A percentile compares a stretch with the other conserved stretches of the same genome.
Evolutionary conservation across 495 filamentous ascomycete genomes (phyloP).

Genomic region (Xylaria cubensis): DNA sequence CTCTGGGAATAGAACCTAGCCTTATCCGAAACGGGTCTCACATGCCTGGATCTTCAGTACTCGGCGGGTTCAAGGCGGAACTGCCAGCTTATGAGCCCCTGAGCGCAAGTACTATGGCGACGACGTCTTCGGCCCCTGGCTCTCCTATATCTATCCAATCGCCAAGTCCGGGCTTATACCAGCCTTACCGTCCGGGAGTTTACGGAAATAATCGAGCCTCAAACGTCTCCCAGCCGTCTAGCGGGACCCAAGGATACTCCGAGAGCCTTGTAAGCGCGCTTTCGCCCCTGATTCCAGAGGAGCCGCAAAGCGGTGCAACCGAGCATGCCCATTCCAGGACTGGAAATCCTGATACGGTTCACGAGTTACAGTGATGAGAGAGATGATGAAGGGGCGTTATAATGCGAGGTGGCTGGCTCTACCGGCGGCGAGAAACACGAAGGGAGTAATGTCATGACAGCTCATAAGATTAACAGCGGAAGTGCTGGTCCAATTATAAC

Average conservation of each 20-base stretch:
- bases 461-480: no score
- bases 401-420: neutral
- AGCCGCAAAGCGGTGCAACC: neutral
- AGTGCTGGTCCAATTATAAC: neutral
- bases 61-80: conserved; percentile 26
- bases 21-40: neutral
- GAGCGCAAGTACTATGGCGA: neutral
- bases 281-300: neutral
- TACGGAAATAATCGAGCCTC: conserved; percentile 7
- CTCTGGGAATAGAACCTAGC: neutral
- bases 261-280: conserved; percentile 14
- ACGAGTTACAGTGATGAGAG: conserved; percentile 7
- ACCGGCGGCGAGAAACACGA: neutral
- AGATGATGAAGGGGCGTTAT: neutral
- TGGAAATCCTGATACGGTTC: conserved; percentile 3
- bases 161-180: neutral
- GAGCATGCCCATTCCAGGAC: neutral
- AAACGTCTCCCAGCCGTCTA: conserved; percentile 15
- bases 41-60: neutral
- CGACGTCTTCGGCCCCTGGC: neutral
- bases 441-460: neutral
- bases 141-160: conserved; percentile 2
- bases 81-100: conserved; percentile 17
- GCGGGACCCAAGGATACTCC: neutral
- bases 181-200: conserved; percentile 13